Evolutionary conservation across 2,329 filamentous ascomycete species (phyloP).

Genomic region (Reticulascus tulasneorum): DNA sequence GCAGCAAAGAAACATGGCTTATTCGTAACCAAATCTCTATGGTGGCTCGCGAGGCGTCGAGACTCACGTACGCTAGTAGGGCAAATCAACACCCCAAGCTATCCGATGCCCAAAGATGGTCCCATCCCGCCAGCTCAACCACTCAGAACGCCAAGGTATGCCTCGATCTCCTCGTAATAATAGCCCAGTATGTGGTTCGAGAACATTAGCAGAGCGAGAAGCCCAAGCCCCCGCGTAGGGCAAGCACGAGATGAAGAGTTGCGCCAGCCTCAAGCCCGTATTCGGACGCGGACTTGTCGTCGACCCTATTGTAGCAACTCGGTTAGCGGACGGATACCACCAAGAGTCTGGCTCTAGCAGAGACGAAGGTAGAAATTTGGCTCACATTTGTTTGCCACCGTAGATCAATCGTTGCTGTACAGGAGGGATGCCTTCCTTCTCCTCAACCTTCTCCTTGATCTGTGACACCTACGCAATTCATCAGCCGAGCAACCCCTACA

Average conservation of each 20-base stretch:
- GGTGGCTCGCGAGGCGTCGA: too few species aligned
- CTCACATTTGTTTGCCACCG: conserved; percentile 94
- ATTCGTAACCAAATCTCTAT: too few species aligned
- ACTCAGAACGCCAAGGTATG: too few species aligned
- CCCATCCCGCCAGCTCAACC: too few species aligned
- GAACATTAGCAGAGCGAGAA: too few species aligned
- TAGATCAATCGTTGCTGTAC: conserved; percentile 95
- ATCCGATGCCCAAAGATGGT: too few species aligned
- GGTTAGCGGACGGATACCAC: not conserved
- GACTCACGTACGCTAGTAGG: too few species aligned
- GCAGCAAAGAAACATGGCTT: too few species aligned
- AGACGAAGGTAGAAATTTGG: not conserved
- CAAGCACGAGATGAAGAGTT: conserved; percentile 92
- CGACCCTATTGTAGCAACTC: conserved; percentile 58
- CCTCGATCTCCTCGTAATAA: too few species aligned
- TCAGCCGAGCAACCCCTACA: not conserved
- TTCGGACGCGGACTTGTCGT: conserved; percentile 89
- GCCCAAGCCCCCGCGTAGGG: conserved; percentile 70
- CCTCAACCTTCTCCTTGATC: conserved; percentile 98
- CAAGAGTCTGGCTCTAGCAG: not conserved
- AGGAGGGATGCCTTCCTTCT: conserved; percentile 97
- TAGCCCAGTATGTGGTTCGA: too few species aligned
- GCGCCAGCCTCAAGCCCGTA: conserved; percentile 89
- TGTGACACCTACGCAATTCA: conserved; percentile 66
- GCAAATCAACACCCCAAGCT: too few species aligned